Conservation (phyloP, 139 green algal species). For the Chlorella sorokiniana region DNA sequence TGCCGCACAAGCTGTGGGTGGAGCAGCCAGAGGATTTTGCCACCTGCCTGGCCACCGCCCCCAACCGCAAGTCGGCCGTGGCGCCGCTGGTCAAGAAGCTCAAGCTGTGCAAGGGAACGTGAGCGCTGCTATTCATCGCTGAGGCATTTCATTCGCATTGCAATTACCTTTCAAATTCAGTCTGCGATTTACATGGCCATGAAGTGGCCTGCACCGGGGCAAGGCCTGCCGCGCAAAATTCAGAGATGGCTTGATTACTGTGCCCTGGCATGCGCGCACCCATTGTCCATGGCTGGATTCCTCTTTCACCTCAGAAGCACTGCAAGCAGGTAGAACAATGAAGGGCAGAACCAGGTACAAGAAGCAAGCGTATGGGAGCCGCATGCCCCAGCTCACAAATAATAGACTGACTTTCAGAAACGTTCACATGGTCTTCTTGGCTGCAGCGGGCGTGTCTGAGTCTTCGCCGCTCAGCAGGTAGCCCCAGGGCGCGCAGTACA, state of each 20-base stretch:
- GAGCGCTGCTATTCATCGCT: background rate
- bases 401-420: background rate
- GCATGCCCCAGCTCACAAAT: too few species aligned
- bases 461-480: background rate
- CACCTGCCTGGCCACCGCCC: constrained; percentile 90
- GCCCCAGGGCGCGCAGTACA: constrained; percentile 1
- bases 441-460: background rate
- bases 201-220: too few species aligned
- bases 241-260: too few species aligned
- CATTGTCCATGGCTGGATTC: too few species aligned
- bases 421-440: constrained; percentile 6
- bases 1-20: constrained; percentile 92
- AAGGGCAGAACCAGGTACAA: background rate
- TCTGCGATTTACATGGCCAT: too few species aligned
- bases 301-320: too few species aligned
- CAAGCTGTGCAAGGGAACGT: constrained; percentile 81
- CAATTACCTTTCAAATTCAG: background rate
- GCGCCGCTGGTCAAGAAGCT: constrained; percentile 84
- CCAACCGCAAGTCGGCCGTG: constrained; percentile 72
- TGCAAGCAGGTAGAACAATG: background rate
- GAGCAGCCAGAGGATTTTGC: constrained; percentile 94
- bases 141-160: background rate
- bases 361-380: too few species aligned
- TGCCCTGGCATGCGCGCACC: too few species aligned
- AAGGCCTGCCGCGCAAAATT: background rate